Base-by-base conservation (phyloP, 139 green algal species). In the Pycnococcus provasolii region DNA sequence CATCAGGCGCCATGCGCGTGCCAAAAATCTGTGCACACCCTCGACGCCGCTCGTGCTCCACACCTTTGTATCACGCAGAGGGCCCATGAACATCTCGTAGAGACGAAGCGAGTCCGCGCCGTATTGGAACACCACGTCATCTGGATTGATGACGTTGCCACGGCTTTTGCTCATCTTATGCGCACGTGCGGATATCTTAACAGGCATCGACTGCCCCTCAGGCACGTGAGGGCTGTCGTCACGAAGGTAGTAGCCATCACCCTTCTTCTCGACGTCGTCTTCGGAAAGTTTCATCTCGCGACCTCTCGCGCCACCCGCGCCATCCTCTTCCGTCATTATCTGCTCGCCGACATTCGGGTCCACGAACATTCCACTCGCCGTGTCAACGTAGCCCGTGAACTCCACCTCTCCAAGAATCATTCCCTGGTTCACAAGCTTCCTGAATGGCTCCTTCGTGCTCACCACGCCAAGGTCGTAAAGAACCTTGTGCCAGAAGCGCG, bases 31-130 rank as follows among this genome's bases (percentile, higher is more conserved):
- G 74, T 98, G 87, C 58, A 98, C 92, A 1, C 92, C 92, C 75
- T 99, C 92, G 62, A 98, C 91, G 11, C 87, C 80, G 42, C 87
- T 81, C 0, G 90, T 91, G 78, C 61, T 89, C 77, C 77, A 80
- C 41, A 80, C 66, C 60, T 83, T 83, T 7, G 66, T 76, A 8
- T 83, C 77, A 2, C 80, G 62, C 60, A 98, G 83, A 8, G 93
- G 93, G 3, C 93, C 93, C 89, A 99, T 97, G 77, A 99, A 99
- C 94, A 99, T 99, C 76, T 99, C 93, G 68, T 99, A 99, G 54
- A 99, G 86, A 7, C 93, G 80, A 75, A 99, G 78, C 44, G 77
- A 89, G 84, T 99, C 94, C 1, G 89, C 93, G n/a, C 93, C 93
- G 80, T 90, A 97, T 7, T 68, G 64, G 8, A 26, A 45, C 40